These are phyloP conservation scores for Taxawa tesnikishii DNA, from an alignment of 2,329 filamentous ascomycete species.

Conservation along the genomic window DNA sequence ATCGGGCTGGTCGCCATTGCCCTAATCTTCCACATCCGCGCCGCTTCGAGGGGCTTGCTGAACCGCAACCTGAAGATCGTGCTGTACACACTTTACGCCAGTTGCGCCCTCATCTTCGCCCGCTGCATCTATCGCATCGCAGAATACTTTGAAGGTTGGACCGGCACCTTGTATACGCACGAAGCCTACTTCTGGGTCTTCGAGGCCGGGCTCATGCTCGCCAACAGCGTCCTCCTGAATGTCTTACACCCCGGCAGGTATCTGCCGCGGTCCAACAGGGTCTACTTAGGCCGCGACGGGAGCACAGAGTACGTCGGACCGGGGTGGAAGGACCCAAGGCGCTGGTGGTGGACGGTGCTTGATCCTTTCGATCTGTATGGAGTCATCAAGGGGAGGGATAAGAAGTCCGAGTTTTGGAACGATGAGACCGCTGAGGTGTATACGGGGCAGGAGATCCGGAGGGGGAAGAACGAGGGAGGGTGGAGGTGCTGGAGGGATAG, in stretches of 20 bases:
- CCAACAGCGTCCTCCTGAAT: constrained; percentile 38
- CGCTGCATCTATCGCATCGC: constrained; percentile 40
- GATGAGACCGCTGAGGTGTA: background rate
- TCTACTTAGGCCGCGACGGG: constrained; percentile 38
- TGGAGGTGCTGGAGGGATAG: background rate
- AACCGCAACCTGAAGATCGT: constrained; percentile 18
- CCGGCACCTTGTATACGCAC: constrained; percentile 23
- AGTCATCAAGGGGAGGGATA: background rate
- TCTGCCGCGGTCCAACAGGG: constrained; percentile 34
- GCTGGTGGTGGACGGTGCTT: background rate
- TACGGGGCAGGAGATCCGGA: background rate
- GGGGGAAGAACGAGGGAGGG: background rate
- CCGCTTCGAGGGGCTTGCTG: constrained; percentile 21
- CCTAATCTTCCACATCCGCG: constrained; percentile 32
- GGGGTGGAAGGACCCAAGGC: constrained; percentile 8
- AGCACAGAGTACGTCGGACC: constrained; percentile 27
- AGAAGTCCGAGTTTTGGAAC: background rate
- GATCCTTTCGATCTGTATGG: background rate
- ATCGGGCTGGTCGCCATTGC: constrained; percentile 32
- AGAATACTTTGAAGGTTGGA: constrained; percentile 28
- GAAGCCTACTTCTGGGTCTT: constrained; percentile 44
- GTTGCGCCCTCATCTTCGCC: constrained; percentile 32
- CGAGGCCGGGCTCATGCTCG: constrained; percentile 37
- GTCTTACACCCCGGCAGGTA: constrained; percentile 35
- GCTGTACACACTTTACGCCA: constrained; percentile 33